Evolutionary conservation across 2,329 filamentous ascomycete genomes (phyloP).

Genomic region (Arachnomyces sp.): DNA sequence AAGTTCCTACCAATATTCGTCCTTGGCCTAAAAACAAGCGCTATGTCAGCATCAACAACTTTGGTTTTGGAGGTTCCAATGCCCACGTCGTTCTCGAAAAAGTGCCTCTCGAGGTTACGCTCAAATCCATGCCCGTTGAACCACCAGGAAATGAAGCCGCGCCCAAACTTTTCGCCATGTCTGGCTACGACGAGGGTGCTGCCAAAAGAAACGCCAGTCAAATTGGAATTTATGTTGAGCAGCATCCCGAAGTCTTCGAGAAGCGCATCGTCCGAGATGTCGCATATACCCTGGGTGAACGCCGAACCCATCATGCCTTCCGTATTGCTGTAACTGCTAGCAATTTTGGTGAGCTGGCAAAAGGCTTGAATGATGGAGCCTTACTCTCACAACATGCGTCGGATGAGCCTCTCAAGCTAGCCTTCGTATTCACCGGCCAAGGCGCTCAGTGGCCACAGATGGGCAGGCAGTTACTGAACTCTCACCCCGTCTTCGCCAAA

Average conservation of each 20-base stretch:
- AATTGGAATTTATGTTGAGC: not conserved
- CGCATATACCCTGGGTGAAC: conserved; percentile 2
- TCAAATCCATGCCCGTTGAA: no score
- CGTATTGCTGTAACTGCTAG: not conserved
- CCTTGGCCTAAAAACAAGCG: conserved; percentile 18
- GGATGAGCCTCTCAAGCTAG: not conserved
- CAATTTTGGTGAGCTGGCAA: not conserved
- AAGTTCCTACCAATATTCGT: conserved; percentile 20
- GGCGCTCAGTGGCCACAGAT: conserved; percentile 16
- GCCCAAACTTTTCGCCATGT: no score
- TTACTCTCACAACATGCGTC: not conserved
- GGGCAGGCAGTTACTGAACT: conserved; percentile 9
- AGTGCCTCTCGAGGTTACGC: conserved; percentile 14
- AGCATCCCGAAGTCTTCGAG: not conserved
- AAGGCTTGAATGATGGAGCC: not conserved
- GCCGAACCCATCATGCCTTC: not conserved
- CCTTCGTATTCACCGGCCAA: conserved; percentile 18
- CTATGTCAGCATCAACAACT: conserved; percentile 18
- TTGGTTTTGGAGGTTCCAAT: conserved; percentile 23
- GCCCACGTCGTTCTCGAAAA: conserved; percentile 2
- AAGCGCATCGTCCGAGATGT: not conserved
- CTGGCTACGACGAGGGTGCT: no score
- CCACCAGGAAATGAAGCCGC: no score
- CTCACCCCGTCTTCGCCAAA: conserved; percentile 5
- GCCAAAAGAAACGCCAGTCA: not conserved